Conservation (phyloP, 108 stramenopile species). For the Nitzschia palea region DNA sequence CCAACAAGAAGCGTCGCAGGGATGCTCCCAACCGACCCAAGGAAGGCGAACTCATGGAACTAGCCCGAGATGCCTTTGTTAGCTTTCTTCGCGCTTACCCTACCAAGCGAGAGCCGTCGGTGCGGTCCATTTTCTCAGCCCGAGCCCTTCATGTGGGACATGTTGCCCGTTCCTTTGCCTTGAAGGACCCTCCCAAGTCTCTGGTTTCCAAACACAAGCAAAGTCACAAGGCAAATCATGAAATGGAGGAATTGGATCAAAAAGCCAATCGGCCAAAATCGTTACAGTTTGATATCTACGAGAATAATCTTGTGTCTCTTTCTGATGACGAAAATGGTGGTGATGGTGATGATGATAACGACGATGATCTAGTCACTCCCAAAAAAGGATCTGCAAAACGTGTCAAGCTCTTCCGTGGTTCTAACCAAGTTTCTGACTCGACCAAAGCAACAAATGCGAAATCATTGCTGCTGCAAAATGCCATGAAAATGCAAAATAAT, state of each 20-base stretch:
- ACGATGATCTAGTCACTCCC: neutral
- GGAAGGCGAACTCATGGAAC: conserved; percentile 56
- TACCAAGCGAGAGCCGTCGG: conserved; percentile 78
- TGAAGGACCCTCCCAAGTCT: conserved; percentile 82
- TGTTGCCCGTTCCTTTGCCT: conserved; percentile 81
- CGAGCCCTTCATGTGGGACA: conserved; percentile 85
- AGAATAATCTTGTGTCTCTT: conserved; percentile 2
- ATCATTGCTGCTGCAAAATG: conserved; percentile 35
- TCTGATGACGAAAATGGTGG: conserved; percentile 4
- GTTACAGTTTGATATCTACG: conserved; percentile 28
- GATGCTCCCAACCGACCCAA: conserved; percentile 25
- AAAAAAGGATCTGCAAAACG: conserved; percentile 11
- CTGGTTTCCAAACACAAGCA: conserved; percentile 45
- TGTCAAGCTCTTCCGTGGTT: conserved; percentile 10
- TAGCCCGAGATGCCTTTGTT: conserved; percentile 71
- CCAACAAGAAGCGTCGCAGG: conserved; percentile 17
- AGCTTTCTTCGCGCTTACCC: conserved; percentile 82
- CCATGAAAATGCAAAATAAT: conserved; percentile 42
- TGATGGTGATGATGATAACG: neutral
- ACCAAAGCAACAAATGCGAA: conserved; percentile 29
- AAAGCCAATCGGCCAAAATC: conserved; percentile 28
- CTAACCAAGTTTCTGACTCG: neutral
- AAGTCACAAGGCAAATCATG: conserved; percentile 1
- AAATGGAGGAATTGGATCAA: conserved; percentile 16
- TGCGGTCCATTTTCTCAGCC: conserved; percentile 82